Percentiles rank a stretch among this genome's conserved stretches.
These are phyloP conservation scores for Huiozyma naganishii DNA, from an alignment of 805 yeast genomes.

Conservation along the genomic window DNA sequence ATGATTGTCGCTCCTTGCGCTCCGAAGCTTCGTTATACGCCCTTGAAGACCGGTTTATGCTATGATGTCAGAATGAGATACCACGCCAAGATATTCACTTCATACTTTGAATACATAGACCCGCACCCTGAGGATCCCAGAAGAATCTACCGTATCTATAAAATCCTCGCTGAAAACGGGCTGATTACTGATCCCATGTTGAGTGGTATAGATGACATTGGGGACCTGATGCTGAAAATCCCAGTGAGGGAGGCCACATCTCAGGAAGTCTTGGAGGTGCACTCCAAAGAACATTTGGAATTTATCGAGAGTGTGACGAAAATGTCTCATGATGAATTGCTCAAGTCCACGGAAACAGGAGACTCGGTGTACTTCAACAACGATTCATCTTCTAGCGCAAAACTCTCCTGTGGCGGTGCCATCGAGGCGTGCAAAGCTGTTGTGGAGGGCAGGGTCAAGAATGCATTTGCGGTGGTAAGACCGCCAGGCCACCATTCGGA, in stretches of 20 bases:
- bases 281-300: slow-evolving; percentile 66
- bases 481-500: slow-evolving; percentile 99
- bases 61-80: slow-evolving; percentile 97
- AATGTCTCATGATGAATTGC: slow-evolving; percentile 66
- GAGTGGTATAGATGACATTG: slow-evolving; percentile 59
- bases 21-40: slow-evolving; percentile 62
- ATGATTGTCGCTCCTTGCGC: slow-evolving; percentile 46
- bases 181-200: slow-evolving; percentile 69
- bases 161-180: slow-evolving; percentile 89
- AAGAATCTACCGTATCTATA: slow-evolving; percentile 86
- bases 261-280: slow-evolving; percentile 82
- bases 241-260: slow-evolving; percentile 83
- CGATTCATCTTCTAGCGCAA: slow-evolving; percentile 79
- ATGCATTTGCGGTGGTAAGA: slow-evolving; percentile 86
- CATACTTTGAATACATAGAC: slow-evolving; percentile 87
- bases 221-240: slow-evolving; percentile 77
- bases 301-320: slow-evolving; percentile 64
- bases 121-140: slow-evolving; percentile 99
- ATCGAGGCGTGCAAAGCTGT: slow-evolving; percentile 95
- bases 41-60: slow-evolving; percentile 83
- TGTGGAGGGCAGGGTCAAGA: slow-evolving; percentile 83
- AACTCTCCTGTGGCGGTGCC: slow-evolving; percentile 90
- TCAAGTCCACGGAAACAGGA: slow-evolving; percentile 79
- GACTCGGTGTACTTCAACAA: slow-evolving; percentile 93
- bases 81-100: slow-evolving; percentile 88